Conservation (phyloP, 2,329 filamentous ascomycete species). For the Hypomyces perniciosus region DNA sequence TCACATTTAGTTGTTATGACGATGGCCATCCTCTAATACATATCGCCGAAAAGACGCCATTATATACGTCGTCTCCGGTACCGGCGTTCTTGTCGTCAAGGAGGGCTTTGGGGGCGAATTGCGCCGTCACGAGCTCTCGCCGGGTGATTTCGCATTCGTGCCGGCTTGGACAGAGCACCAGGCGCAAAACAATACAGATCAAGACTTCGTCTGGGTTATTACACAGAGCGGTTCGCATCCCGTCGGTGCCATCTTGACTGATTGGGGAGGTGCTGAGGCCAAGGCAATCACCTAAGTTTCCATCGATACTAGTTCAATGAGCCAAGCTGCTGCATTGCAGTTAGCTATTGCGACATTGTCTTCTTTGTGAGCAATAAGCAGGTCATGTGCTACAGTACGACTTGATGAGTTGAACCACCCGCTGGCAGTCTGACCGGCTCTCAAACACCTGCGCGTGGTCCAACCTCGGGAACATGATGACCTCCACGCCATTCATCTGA, state of each 20-base stretch:
- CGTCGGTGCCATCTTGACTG: slow-evolving; percentile 55
- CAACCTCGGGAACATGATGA: slow-evolving; percentile 54
- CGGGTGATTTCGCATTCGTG: slow-evolving; percentile 65
- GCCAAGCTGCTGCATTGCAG: neutral
- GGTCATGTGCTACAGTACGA: slow-evolving; percentile 19
- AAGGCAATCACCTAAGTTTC: slow-evolving; percentile 12
- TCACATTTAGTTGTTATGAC: slow-evolving; percentile 1
- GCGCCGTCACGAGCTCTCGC: slow-evolving; percentile 49
- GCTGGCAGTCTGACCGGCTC: slow-evolving; percentile 21
- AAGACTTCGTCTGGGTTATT: slow-evolving; percentile 59
- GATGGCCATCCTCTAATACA: slow-evolving; percentile 4
- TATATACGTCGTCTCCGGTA: slow-evolving; percentile 58
- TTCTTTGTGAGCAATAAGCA: slow-evolving; percentile 1
- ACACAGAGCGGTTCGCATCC: slow-evolving; percentile 56
- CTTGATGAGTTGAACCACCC: slow-evolving; percentile 25
- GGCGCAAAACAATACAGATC: slow-evolving; percentile 58
- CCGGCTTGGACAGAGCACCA: slow-evolving; percentile 68
- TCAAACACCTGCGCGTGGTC: slow-evolving; percentile 62
- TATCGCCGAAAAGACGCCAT: slow-evolving; percentile 50
- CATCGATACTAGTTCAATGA: slow-evolving; percentile 4
- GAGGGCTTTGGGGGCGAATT: slow-evolving; percentile 45
- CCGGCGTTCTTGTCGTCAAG: slow-evolving; percentile 54
- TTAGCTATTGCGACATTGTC: slow-evolving; percentile 2
- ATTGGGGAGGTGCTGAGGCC: slow-evolving; percentile 51
- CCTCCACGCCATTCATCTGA: slow-evolving; percentile 37